phyloP scores from a whole-genome alignment of 176 grass and related monocot genomes.

The Poa pratensis region DNA sequence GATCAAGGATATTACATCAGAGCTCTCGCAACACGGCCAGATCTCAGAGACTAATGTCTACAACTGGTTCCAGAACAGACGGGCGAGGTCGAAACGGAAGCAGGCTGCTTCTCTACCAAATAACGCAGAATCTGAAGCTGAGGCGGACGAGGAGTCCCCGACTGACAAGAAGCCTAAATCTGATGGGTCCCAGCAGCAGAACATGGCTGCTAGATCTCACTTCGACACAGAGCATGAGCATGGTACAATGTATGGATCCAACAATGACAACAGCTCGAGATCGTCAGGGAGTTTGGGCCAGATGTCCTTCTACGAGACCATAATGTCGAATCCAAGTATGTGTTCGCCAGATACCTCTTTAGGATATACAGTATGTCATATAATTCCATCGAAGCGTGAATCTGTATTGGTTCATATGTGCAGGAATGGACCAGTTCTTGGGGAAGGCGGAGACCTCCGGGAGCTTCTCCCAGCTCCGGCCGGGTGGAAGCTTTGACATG shows the following conservation, averaged over 20 bases:
- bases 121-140: conserved; percentile 78
- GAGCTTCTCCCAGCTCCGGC: conserved; percentile 55
- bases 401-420: conserved; percentile 24
- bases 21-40: conserved; percentile 90
- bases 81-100: conserved; percentile 93
- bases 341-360: neutral
- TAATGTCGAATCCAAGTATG: conserved; percentile 72
- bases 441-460: conserved; percentile 65
- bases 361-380: neutral
- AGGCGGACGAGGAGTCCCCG: conserved; percentile 75
- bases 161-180: conserved; percentile 80
- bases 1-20: conserved; percentile 87
- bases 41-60: conserved; percentile 99
- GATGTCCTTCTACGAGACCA: conserved; percentile 78
- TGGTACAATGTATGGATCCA: conserved; percentile 58
- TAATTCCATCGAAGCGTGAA: neutral
- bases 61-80: conserved; percentile 98
- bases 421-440: conserved; percentile 74
- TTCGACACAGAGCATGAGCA: conserved; percentile 47
- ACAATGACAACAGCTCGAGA: conserved; percentile 55
- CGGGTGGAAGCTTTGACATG: conserved; percentile 75
- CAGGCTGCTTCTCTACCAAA: conserved; percentile 70
- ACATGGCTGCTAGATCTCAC: conserved; percentile 33
- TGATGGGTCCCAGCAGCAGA: conserved; percentile 48
- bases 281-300: conserved; percentile 60